Evolutionary conservation across 1,284 basidiomycete genomes (phyloP), one percentile per base, ranked within the genome.

Genomic region (Boletellus sp.): DNA sequence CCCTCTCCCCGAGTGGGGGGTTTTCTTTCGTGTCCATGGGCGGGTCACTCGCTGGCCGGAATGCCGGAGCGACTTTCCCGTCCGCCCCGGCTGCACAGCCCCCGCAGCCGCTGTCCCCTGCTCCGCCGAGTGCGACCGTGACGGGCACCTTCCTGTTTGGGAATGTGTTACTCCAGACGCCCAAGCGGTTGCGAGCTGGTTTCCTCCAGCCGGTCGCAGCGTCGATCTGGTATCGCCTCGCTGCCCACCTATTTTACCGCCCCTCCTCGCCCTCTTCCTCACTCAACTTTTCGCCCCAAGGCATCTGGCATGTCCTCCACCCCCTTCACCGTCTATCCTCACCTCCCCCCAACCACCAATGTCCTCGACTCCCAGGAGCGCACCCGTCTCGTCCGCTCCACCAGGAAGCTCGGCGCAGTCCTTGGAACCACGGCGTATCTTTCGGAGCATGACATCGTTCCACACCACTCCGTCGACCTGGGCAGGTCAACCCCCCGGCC

Each of bases 371-470:
- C 68, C 0, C 63, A 68, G 35, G 72, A 82, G 49, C 78, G 79
- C 13, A 56, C 69, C 6, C 77, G 78, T 42, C 73, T 82, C 20
- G 68, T 83, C 34, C 75, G 77, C 38, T 79, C 81, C 0, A 74
- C 80, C 1, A 70, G 78, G 51, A 84, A 84, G 56, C 70, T 83
- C 32, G 77, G 72, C 16, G 69, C 71, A 0, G 67, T 84, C 23
- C 70, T 83, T 23, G 81, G 82, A 17, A 68, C 74, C 2, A 78
- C 77, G 1, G 79, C 82, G 0, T 69, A 69, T 47, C 61, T 80
- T 36, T 43, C 78, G 33, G 81, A 82, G 33, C 50, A 53, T 32
- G 61, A 59, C 41, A 45, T 37, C 2, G 2, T 55, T 57, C 17
- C 49, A 59, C 33, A 42, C 55, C 1, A 39, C 61, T 6, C 59